phyloP scores from a whole-genome alignment of 83 land plant species.

The Isoetes engelmannii region DNA sequence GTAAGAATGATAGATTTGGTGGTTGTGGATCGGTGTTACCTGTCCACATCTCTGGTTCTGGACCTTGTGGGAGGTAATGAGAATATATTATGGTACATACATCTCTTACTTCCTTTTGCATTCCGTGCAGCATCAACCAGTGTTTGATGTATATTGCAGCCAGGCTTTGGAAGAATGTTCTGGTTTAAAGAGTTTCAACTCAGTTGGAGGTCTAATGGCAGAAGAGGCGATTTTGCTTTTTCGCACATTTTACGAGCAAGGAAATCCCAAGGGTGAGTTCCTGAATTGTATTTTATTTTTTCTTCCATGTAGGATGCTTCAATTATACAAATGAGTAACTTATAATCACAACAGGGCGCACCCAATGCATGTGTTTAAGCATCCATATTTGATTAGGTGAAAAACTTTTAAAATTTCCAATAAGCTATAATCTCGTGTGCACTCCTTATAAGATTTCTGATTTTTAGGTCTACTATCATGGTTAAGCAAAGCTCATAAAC shows the following conservation, averaged over 20 bases:
- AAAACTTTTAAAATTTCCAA: background rate
- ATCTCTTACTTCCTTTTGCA: background rate
- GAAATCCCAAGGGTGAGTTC: constrained; percentile 85
- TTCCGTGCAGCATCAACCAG: background rate
- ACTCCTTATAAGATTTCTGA: too few relatives aligned
- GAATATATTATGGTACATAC: background rate
- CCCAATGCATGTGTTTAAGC: background rate
- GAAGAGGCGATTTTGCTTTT: constrained; percentile 79
- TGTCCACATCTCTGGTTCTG: constrained; percentile 48
- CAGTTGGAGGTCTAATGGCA: constrained; percentile 77
- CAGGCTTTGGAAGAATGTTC: constrained; percentile 3
- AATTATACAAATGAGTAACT: background rate
- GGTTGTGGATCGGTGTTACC: constrained; percentile 93
- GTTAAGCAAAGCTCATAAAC: too few relatives aligned
- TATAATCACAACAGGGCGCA: background rate
- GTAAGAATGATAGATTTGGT: constrained; percentile 93
- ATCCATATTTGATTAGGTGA: background rate
- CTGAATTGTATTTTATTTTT: background rate
- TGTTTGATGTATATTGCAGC: background rate
- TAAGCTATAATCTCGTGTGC: too few relatives aligned
- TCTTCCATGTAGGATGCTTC: too few relatives aligned
- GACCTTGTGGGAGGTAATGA: constrained; percentile 28
- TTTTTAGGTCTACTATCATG: too few relatives aligned
- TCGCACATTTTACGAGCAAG: constrained; percentile 78
- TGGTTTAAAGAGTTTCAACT: constrained; percentile 42